These are phyloP conservation scores for Pseudotulostoma volvatum DNA, from an alignment of 495 filamentous ascomycete genomes.

Conservation along the genomic window DNA sequence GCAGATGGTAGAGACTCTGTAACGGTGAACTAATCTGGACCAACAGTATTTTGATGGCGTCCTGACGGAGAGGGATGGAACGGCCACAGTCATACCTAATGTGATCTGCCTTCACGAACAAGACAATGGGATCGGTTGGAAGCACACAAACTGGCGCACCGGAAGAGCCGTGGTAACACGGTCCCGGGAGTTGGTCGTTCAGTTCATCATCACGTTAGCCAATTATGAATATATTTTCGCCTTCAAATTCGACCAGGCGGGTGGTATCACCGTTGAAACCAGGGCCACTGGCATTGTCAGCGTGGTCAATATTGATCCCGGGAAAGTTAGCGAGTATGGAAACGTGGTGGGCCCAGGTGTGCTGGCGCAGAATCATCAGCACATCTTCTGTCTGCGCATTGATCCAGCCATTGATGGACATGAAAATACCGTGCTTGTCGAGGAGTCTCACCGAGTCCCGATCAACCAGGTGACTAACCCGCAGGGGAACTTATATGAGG, in stretches of 20 bases:
- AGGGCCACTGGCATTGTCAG: slow-evolving; percentile 80
- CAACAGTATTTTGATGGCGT: slow-evolving; percentile 42
- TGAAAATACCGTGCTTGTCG: slow-evolving; percentile 51
- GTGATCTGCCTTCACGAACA: slow-evolving; percentile 59
- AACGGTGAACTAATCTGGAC: no score
- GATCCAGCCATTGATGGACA: slow-evolving; percentile 72
- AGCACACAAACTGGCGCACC: slow-evolving; percentile 57
- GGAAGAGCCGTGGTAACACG: slow-evolving; percentile 46
- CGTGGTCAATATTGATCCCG: slow-evolving; percentile 68
- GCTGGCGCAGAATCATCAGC: slow-evolving; percentile 69
- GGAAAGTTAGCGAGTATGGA: slow-evolving; percentile 44
- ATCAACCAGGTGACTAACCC: slow-evolving; percentile 60
- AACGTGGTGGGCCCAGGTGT: slow-evolving; percentile 81
- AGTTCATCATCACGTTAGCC: slow-evolving; percentile 65
- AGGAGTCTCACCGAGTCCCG: slow-evolving; percentile 59
- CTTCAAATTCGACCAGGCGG: slow-evolving; percentile 79
- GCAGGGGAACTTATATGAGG: slow-evolving; percentile 63
- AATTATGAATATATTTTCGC: slow-evolving; percentile 84
- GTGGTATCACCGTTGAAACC: slow-evolving; percentile 64
- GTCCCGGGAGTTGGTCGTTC: slow-evolving; percentile 45
- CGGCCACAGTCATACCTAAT: slow-evolving; percentile 39
- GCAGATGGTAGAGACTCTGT: no score
- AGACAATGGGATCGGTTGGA: slow-evolving; percentile 53
- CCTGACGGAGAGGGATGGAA: slow-evolving; percentile 37
- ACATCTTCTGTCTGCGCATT: slow-evolving; percentile 81